Percentiles rank a stretch among this genome's conserved stretches.
Conservation (phyloP, 2,329 filamentous ascomycete species). For the Monosporascus ibericus region DNA sequence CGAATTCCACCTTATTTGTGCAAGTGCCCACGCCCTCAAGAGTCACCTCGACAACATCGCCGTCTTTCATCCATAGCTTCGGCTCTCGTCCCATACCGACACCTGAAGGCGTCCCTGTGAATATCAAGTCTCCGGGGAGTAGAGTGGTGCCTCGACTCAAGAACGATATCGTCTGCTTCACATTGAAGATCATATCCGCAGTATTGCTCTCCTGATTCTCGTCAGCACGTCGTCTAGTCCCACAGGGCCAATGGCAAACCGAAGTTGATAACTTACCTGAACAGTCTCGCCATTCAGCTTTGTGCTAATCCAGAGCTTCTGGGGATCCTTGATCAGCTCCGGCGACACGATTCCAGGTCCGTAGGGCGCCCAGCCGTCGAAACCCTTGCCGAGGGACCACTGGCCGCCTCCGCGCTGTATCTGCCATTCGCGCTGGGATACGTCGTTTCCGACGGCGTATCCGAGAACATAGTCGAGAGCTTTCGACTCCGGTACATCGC, state of each 20-base stretch:
- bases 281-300: slow-evolving; percentile 53
- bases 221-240: slow-evolving; percentile 2
- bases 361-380: slow-evolving; percentile 69
- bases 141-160: slow-evolving; percentile 57
- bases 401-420: slow-evolving; percentile 61
- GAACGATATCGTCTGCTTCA: slow-evolving; percentile 53
- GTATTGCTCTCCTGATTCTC: slow-evolving; percentile 43
- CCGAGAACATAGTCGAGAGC: slow-evolving; percentile 70
- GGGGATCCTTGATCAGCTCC: slow-evolving; percentile 49
- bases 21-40: slow-evolving; percentile 61
- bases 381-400: slow-evolving; percentile 68
- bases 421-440: slow-evolving; percentile 77
- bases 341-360: slow-evolving; percentile 64
- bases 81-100: slow-evolving; percentile 66
- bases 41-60: slow-evolving; percentile 63
- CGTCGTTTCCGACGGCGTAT: slow-evolving; percentile 70
- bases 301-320: slow-evolving; percentile 49
- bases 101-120: slow-evolving; percentile 63
- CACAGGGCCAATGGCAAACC: too few relatives aligned
- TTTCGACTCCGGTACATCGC: slow-evolving; percentile 56
- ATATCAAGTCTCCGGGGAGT: slow-evolving; percentile 58
- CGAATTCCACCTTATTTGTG: slow-evolving; percentile 44
- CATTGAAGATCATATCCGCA: slow-evolving; percentile 57
- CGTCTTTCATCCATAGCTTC: slow-evolving; percentile 62
- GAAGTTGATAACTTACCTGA: slow-evolving; percentile 32